phyloP scores from a whole-genome alignment of 179 eudicot species.

The Drosera spatulata region DNA sequence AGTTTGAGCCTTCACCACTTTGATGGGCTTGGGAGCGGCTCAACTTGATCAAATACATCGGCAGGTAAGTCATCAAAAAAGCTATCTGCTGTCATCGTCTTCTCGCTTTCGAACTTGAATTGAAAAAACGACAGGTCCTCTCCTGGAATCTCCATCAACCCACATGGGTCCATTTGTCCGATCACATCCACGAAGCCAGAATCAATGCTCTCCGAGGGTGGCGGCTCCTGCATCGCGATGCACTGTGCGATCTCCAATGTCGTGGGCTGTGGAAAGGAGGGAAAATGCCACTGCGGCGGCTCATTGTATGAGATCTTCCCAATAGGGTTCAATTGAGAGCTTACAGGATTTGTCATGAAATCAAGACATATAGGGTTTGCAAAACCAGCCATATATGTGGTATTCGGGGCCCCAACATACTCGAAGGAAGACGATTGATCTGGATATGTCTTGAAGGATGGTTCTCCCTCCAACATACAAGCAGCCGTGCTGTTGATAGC shows the following conservation, averaged over 20 bases:
- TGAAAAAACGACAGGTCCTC: slow-evolving; percentile 4
- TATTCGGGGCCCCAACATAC: slow-evolving; percentile 11
- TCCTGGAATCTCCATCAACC: slow-evolving; percentile 9
- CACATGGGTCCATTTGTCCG: slow-evolving; percentile 8
- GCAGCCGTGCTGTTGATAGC: slow-evolving; percentile 20
- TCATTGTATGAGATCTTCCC: slow-evolving; percentile 11
- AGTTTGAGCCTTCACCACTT: slow-evolving; percentile 19
- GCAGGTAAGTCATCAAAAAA: slow-evolving; percentile 73
- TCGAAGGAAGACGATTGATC: slow-evolving; percentile 14
- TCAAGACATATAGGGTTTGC: slow-evolving; percentile 7
- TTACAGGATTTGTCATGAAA: slow-evolving; percentile 18
- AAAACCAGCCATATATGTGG: slow-evolving; percentile 14
- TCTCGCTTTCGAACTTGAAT: slow-evolving; percentile 7
- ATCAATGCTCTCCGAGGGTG: slow-evolving; percentile 18
- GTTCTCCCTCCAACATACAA: slow-evolving; percentile 24
- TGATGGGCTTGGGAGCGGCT: slow-evolving; percentile 58
- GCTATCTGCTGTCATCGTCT: slow-evolving; percentile 28
- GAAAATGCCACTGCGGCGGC: slow-evolving; percentile 7
- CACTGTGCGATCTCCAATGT: slow-evolving; percentile 21
- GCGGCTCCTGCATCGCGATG: slow-evolving; percentile 27
- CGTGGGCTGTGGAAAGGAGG: slow-evolving; percentile 16
- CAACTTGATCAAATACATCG: slow-evolving; percentile 68
- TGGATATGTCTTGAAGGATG: slow-evolving; percentile 15
- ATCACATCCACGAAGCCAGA: slow-evolving; percentile 24
- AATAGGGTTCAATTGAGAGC: slow-evolving; percentile 8